Percentiles rank a stretch among this genome's conserved stretches.
These are phyloP conservation scores for Pseudopithomyces chartarum DNA, from an alignment of 2,329 filamentous ascomycete species.

Conservation along the genomic window DNA sequence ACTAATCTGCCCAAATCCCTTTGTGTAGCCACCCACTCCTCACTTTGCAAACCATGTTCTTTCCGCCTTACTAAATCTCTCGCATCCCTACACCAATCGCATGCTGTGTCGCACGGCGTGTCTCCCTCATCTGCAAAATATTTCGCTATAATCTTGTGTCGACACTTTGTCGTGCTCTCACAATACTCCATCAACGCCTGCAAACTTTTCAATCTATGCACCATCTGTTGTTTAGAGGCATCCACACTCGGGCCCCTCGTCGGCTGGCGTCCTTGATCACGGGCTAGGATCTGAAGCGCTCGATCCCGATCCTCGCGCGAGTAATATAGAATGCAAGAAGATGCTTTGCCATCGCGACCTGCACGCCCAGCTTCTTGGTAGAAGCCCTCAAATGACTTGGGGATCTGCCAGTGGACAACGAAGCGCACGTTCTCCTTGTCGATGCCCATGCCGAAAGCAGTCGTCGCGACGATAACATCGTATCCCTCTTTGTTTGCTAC, in stretches of 20 bases:
- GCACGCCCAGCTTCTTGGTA: conserved; percentile 95
- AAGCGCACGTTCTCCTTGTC: conserved; percentile 95
- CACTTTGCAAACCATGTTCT: conserved; percentile 51
- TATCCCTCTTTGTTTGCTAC: conserved; percentile 75
- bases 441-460: conserved; percentile 97
- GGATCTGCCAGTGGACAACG: conserved; percentile 91
- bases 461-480: conserved; percentile 92
- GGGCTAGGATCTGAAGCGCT: conserved; percentile 60
- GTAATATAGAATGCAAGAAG: conserved; percentile 89
- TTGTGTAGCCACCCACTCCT: conserved; percentile 57
- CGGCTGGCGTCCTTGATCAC: conserved; percentile 56
- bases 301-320: conserved; percentile 84
- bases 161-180: conserved; percentile 73
- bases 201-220: conserved; percentile 50
- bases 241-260: conserved; percentile 46
- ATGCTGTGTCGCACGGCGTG: conserved; percentile 52
- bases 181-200: conserved; percentile 76
- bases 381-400: conserved; percentile 93
- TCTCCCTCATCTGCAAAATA: conserved; percentile 45
- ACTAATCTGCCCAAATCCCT: conserved; percentile 49
- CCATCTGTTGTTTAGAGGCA: conserved; percentile 42
- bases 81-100: conserved; percentile 56
- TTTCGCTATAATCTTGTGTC: conserved; percentile 60
- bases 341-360: conserved; percentile 85
- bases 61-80: conserved; percentile 49